Conservation (phyloP, 106 monocot genomes). For the Ottelia alismoides region DNA sequence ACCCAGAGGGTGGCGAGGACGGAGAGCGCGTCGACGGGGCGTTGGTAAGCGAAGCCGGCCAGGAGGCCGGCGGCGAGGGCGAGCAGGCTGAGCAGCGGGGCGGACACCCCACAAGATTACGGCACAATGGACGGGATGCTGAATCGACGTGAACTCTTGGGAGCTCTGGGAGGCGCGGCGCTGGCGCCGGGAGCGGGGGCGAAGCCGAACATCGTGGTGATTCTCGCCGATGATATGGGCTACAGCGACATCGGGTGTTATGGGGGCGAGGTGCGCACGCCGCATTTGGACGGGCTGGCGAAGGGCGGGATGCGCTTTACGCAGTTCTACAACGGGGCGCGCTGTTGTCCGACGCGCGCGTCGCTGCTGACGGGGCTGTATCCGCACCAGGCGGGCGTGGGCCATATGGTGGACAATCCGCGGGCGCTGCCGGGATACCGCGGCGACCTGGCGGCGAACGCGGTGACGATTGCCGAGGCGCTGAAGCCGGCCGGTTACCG, state of each 20-base stretch:
- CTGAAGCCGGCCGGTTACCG: neutral
- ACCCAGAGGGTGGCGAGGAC: no score
- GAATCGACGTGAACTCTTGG: no score
- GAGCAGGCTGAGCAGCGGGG: no score
- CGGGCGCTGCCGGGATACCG: neutral
- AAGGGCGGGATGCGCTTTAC: neutral
- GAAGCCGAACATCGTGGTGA: neutral
- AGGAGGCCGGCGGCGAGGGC: no score
- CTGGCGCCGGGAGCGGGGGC: no score
- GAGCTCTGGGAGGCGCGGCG: no score
- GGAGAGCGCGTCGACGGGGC: no score
- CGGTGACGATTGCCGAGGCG: neutral
- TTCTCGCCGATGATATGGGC: neutral
- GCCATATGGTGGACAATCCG: neutral
- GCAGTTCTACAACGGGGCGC: neutral
- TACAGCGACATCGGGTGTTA: neutral
- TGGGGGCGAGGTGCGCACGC: neutral
- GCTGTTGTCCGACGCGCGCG: no score
- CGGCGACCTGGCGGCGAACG: neutral
- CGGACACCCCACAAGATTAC: no score
- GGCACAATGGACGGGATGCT: no score
- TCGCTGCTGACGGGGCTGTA: no score
- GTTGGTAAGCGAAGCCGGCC: no score
- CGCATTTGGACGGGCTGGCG: neutral
- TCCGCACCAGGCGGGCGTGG: neutral